Evolutionary conservation across 1,139 yeast genomes (phyloP), one percentile per base, ranked within the genome.

Genomic region (Scheffersomyces cryptocercus): DNA sequence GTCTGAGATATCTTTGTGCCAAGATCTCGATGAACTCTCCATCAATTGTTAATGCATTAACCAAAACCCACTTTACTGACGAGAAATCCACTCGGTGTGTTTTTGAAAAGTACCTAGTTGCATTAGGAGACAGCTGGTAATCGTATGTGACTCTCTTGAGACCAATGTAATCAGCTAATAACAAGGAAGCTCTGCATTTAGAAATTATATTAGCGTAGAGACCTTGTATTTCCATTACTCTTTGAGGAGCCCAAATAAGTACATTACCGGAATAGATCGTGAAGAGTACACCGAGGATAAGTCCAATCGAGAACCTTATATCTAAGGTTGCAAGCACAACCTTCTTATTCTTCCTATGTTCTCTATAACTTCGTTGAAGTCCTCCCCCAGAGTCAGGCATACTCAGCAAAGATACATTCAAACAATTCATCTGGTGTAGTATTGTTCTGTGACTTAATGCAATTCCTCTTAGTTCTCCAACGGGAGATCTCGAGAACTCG

Each of bases 391-490:
- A 61, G 30, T 73, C 71, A 1, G 91, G 88, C 58, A 75, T 70
- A 45, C 88, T 82, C 59, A 81, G 79, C 15, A 93, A 67, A 26
- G 95, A 81, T 5, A 82, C 76, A 11, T 86, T 77, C 31, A 95
- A 61, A 42, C 89, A 80, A 46, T 81, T 77, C 93, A 93, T 88
- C 60, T 93, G 99, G 55, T 89, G 95, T 56, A 87, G 75, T 13
- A 95, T 79, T 0, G 97, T 90, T 47, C 89, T 74, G 58, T 93
- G 98, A 29, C 95, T 86, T 60, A 95, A 78, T 1, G 95, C 97
- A 34, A 95, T 96, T 5, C 99, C 99, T 43, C 97, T 77, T 30
- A 90, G 67, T 53, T 91, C 96, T 2, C 98, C 98, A 14, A 88
- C 81, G 0, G 98, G 96, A 2, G 95, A 86, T 53, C 95, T 77